phyloP scores from a whole-genome alignment of 2,329 filamentous ascomycete genomes.

The Penicillium hesseltinei region DNA sequence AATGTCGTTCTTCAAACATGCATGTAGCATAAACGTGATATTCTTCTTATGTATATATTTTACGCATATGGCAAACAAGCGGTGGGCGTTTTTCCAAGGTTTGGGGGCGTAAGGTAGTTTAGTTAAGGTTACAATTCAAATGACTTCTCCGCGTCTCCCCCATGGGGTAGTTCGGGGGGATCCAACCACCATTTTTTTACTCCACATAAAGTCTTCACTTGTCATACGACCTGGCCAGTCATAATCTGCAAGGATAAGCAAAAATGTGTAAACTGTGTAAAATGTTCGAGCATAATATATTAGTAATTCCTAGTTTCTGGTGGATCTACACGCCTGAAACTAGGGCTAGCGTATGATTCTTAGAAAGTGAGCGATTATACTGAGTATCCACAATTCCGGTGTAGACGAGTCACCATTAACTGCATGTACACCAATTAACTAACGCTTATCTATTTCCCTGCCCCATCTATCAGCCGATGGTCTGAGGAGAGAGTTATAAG shows the following conservation, averaged over 20 bases:
- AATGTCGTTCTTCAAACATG: too few relatives aligned
- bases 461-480: background rate
- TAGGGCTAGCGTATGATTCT: background rate
- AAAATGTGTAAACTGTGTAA: background rate
- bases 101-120: background rate
- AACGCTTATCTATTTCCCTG: background rate
- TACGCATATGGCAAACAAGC: too few relatives aligned
- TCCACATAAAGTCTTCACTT: slow-evolving; percentile 3
- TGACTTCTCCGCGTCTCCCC: slow-evolving; percentile 5
- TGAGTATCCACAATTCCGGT: background rate
- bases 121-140: background rate
- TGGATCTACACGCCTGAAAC: background rate
- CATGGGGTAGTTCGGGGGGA: background rate
- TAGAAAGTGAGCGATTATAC: background rate
- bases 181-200: background rate
- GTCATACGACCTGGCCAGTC: background rate
- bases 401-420: background rate
- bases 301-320: background rate
- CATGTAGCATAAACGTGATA: too few relatives aligned
- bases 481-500: background rate
- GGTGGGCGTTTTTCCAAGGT: background rate
- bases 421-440: background rate
- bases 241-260: background rate
- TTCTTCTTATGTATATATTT: too few relatives aligned
- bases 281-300: background rate